A percentile compares a stretch with the other conserved stretches of the same genome.
Conservation (phyloP, 257 asterid genomes). For the Coffea canephora region DNA sequence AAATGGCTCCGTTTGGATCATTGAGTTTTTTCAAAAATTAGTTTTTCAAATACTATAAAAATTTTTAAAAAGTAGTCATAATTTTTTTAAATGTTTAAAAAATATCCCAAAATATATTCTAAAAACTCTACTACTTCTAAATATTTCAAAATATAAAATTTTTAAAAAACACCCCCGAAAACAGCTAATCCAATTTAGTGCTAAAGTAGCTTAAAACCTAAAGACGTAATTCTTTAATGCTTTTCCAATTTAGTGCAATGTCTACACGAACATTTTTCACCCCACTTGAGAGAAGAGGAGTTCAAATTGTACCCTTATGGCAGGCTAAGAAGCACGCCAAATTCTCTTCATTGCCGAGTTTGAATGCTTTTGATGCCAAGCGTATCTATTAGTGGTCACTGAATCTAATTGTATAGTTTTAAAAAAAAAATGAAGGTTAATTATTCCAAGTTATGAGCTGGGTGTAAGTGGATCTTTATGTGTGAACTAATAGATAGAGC, state of each 20-base stretch:
- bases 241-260: not conserved
- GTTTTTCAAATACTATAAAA: no score
- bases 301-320: conserved; percentile 8
- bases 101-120: no score
- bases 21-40: no score
- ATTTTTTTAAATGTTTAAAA: no score
- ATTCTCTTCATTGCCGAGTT: conserved; percentile 6
- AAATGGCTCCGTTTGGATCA: no score
- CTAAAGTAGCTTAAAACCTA: not conserved
- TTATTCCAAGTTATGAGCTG: conserved; percentile 15
- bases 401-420: not conserved
- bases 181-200: no score
- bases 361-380: conserved; percentile 27
- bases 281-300: not conserved
- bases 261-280: not conserved
- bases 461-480: conserved; percentile 7
- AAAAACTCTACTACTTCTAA: no score
- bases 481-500: not conserved
- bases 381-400: conserved; percentile 18
- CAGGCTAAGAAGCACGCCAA: not conserved
- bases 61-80: no score
- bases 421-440: not conserved
- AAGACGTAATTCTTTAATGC: no score
- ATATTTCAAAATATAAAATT: no score
- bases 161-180: no score